Evolutionary conservation across 2,329 filamentous ascomycete genomes (phyloP).

Genomic region (Neofusicoccum cordaticola): DNA sequence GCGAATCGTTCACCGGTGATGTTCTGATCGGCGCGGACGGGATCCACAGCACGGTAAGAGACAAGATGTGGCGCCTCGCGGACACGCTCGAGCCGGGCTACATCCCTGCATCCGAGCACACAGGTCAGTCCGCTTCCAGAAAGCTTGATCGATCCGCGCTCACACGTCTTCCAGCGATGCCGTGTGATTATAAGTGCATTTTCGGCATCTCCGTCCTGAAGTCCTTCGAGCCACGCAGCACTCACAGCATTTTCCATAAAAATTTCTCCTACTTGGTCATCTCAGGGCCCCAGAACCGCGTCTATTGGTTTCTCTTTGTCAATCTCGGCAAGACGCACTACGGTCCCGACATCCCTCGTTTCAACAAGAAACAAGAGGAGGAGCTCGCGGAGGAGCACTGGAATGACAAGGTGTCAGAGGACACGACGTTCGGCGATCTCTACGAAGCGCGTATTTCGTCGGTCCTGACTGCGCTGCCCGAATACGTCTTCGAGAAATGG

Average conservation of each 20-base stretch:
- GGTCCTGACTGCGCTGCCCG: slow-evolving; percentile 32
- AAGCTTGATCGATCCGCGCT: background rate
- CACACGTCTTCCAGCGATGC: background rate
- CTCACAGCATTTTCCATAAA: slow-evolving; percentile 16
- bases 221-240: background rate
- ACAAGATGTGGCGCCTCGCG: slow-evolving; percentile 18
- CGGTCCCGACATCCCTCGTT: slow-evolving; percentile 28
- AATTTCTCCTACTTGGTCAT: slow-evolving; percentile 21
- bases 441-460: slow-evolving; percentile 26
- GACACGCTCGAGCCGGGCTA: background rate
- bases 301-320: slow-evolving; percentile 27
- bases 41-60: slow-evolving; percentile 3
- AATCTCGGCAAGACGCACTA: slow-evolving; percentile 24
- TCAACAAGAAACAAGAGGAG: slow-evolving; percentile 33
- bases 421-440: slow-evolving; percentile 34
- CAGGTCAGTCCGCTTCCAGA: background rate
- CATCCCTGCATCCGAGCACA: background rate
- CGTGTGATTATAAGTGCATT: slow-evolving; percentile 6
- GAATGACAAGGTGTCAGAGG: slow-evolving; percentile 27
- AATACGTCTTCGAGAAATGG: slow-evolving; percentile 41
- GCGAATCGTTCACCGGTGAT: background rate
- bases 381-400: slow-evolving; percentile 26
- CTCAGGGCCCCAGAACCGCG: slow-evolving; percentile 22
- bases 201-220: slow-evolving; percentile 14
- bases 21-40: slow-evolving; percentile 14